These are phyloP conservation scores for Melianthus villosus DNA, from an alignment of 441 rosid species.

Conservation along the genomic window DNA sequence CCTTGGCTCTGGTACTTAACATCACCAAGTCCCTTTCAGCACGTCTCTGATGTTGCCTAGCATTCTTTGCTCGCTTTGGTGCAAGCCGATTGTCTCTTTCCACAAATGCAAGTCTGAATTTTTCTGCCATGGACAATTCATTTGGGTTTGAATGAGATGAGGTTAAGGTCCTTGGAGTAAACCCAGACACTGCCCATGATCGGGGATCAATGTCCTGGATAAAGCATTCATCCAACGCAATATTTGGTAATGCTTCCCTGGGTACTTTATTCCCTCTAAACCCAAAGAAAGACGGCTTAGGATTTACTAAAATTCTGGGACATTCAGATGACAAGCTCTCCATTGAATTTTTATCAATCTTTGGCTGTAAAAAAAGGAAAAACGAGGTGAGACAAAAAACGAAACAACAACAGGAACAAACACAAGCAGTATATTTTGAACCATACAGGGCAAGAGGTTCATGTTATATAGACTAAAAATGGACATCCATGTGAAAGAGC, in stretches of 20 bases:
- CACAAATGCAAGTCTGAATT: constrained; percentile 62
- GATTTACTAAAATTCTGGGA: constrained; percentile 63
- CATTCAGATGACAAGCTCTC: constrained; percentile 46
- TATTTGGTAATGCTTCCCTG: constrained; percentile 40
- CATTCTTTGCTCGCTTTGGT: constrained; percentile 83
- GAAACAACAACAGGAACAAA: no score
- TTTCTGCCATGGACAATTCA: constrained; percentile 70
- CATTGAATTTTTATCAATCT: constrained; percentile 42
- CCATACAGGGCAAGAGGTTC: no score
- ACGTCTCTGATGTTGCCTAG: constrained; percentile 75
- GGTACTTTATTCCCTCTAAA: constrained; percentile 42
- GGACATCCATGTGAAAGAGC: constrained; percentile 5
- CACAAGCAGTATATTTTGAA: no score
- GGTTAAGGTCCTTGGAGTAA: constrained; percentile 18
- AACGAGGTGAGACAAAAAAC: no score
- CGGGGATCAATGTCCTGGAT: constrained; percentile 50
- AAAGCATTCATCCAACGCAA: constrained; percentile 35
- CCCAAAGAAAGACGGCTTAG: constrained; percentile 47
- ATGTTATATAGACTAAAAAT: no score
- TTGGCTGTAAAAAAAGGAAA: constrained; percentile 33
- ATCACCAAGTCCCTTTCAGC: constrained; percentile 60
- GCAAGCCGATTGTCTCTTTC: constrained; percentile 77
- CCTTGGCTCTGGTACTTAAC: constrained; percentile 38
- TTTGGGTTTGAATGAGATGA: constrained; percentile 15
- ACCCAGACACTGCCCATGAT: constrained; percentile 34